Percentiles rank a stretch among this genome's conserved stretches.
Evolutionary conservation across 2,329 filamentous ascomycete genomes (phyloP).

Genomic region (Akanthomyces muscarius): DNA sequence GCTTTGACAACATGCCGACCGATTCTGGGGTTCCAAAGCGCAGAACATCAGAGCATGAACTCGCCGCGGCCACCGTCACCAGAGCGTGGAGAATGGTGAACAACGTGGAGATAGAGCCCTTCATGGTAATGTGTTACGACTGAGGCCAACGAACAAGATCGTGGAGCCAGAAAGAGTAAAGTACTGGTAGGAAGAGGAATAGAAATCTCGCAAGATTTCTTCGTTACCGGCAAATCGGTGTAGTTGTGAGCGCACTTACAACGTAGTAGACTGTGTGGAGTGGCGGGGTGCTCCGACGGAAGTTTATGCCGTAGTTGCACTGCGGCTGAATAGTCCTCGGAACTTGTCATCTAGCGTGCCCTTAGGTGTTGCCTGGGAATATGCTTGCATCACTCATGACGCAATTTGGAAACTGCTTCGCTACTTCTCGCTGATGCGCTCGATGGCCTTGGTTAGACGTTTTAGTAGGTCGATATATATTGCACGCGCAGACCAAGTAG

Average conservation of each 20-base stretch:
- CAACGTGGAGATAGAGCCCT: background rate
- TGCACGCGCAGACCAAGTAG: no score
- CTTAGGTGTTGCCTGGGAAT: no score
- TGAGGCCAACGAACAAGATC: background rate
- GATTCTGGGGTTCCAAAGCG: conserved; percentile 17
- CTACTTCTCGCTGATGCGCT: background rate
- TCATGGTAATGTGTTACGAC: background rate
- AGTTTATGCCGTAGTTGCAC: background rate
- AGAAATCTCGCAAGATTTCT: background rate
- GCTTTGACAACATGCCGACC: conserved; percentile 30
- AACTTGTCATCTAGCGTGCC: background rate
- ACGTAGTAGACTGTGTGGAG: background rate
- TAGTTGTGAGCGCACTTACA: background rate
- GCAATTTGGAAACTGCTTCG: no score
- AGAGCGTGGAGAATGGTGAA: background rate
- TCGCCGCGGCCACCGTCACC: background rate
- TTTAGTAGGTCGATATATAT: no score
- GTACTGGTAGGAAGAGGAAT: background rate
- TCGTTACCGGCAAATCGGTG: background rate
- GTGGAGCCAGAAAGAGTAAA: background rate
- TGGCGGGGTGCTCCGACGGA: background rate
- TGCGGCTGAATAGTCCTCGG: background rate
- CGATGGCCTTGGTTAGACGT: background rate
- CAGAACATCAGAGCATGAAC: conserved; percentile 14
- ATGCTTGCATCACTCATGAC: no score